Conservation (phyloP, 2,329 filamentous ascomycete genomes). For the Venturia effusa region DNA sequence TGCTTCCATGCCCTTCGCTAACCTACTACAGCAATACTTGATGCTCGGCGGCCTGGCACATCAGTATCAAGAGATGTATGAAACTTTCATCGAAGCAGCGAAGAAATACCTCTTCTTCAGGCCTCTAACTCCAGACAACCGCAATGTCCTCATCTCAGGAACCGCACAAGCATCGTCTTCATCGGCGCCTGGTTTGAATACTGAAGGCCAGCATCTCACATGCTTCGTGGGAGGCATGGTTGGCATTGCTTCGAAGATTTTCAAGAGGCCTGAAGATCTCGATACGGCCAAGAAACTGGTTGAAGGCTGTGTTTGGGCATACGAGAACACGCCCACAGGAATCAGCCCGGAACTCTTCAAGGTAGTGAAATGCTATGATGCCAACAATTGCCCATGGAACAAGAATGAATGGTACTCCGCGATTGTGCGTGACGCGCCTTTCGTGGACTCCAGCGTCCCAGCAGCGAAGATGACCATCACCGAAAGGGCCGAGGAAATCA, state of each 20-base stretch:
- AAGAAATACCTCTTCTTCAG: conserved; percentile 67
- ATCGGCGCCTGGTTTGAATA: conserved; percentile 29
- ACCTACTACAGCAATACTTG: conserved; percentile 43
- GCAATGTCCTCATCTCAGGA: conserved; percentile 65
- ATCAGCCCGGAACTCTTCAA: conserved; percentile 44
- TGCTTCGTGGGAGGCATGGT: conserved; percentile 48
- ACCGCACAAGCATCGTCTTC: conserved; percentile 33
- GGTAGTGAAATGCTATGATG: conserved; percentile 31
- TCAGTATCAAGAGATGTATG: conserved; percentile 65
- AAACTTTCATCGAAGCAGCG: conserved; percentile 54
- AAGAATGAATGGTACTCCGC: conserved; percentile 32
- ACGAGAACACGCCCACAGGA: conserved; percentile 36
- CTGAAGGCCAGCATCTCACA: conserved; percentile 39
- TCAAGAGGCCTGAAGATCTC: conserved; percentile 38
- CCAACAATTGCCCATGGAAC: conserved; percentile 31
- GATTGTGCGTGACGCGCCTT: conserved; percentile 12
- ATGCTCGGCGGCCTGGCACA: conserved; percentile 63
- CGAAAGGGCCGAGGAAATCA: conserved; percentile 4
- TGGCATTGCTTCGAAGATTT: conserved; percentile 41
- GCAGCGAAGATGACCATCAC: not conserved
- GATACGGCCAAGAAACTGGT: conserved; percentile 39
- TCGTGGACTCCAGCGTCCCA: not conserved
- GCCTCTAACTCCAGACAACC: conserved; percentile 57
- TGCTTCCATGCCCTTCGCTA: not conserved
- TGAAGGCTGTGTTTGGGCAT: conserved; percentile 46